Percentiles rank a stretch among this genome's conserved stretches.
phyloP scores from a whole-genome alignment of 768 basidiomycete genomes.

The Tricholoma sp. region DNA sequence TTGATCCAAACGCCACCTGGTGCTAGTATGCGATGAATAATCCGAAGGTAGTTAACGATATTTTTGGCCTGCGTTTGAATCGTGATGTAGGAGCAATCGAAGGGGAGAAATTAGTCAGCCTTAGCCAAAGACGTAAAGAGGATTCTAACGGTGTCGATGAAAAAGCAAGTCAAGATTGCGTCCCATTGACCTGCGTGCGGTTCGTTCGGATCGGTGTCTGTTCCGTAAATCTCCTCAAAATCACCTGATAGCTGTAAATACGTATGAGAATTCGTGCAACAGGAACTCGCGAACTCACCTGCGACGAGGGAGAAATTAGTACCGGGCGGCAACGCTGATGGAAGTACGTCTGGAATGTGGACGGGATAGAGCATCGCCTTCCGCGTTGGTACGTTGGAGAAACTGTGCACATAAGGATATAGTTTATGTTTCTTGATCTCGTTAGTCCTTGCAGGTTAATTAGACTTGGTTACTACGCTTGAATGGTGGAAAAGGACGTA shows the following conservation, averaged over 20 bases:
- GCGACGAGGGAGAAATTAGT: constrained; percentile 83
- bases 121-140: background rate
- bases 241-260: constrained; percentile 53
- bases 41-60: constrained; percentile 84
- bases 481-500: constrained; percentile 25
- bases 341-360: constrained; percentile 78
- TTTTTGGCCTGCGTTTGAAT: constrained; percentile 70
- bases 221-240: constrained; percentile 89
- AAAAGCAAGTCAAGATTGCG: constrained; percentile 91
- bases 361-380: constrained; percentile 62
- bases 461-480: background rate
- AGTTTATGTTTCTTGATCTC: constrained; percentile 65
- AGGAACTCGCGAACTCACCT: constrained; percentile 36
- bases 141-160: constrained; percentile 81
- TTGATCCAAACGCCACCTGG: constrained; percentile 94
- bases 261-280: no score
- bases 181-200: constrained; percentile 82
- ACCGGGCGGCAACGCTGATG: constrained; percentile 59
- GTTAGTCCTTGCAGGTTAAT: constrained; percentile 45
- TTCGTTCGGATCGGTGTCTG: constrained; percentile 45
- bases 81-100: background rate
- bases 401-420: constrained; percentile 89
- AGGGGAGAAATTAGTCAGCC: background rate
- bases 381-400: constrained; percentile 71
- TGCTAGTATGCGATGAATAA: constrained; percentile 76